phyloP scores from a whole-genome alignment of 2,329 filamentous ascomycete genomes.

The Bretziella fagacearum region DNA sequence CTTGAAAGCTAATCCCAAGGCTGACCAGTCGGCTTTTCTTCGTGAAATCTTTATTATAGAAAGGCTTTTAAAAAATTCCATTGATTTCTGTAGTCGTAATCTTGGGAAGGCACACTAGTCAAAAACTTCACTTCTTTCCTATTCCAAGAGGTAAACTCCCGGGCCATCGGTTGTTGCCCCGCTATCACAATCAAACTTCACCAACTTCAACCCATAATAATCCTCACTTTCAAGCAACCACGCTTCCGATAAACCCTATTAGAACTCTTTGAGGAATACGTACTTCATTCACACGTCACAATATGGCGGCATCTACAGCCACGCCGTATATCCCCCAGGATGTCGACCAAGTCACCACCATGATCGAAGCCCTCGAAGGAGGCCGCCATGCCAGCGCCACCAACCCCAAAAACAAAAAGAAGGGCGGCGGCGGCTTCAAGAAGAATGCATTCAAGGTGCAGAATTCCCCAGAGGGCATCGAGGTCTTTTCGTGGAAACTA shows the following conservation, averaged over 20 bases:
- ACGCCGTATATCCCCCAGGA: constrained; percentile 55
- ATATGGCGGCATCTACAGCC: constrained; percentile 20
- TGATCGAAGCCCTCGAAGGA: constrained; percentile 48
- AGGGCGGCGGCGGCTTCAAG: constrained; percentile 49
- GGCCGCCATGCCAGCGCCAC: constrained; percentile 27
- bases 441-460: constrained; percentile 60
- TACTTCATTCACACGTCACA: not conserved
- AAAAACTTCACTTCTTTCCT: constrained; percentile 3
- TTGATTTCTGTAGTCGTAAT: no score
- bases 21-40: no score
- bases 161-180: not conserved
- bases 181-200: not conserved
- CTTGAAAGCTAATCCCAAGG: no score
- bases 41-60: no score
- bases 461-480: constrained; percentile 43
- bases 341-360: constrained; percentile 43
- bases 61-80: no score
- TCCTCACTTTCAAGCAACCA: not conserved
- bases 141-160: not conserved
- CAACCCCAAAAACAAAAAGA: constrained; percentile 30
- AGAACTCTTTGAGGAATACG: no score
- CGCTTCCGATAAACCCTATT: no score
- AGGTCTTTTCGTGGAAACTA: constrained; percentile 82
- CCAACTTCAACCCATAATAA: not conserved
- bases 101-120: not conserved